These are phyloP conservation scores for Hypoxylon rickii DNA, from an alignment of 495 filamentous ascomycete species.

Conservation along the genomic window DNA sequence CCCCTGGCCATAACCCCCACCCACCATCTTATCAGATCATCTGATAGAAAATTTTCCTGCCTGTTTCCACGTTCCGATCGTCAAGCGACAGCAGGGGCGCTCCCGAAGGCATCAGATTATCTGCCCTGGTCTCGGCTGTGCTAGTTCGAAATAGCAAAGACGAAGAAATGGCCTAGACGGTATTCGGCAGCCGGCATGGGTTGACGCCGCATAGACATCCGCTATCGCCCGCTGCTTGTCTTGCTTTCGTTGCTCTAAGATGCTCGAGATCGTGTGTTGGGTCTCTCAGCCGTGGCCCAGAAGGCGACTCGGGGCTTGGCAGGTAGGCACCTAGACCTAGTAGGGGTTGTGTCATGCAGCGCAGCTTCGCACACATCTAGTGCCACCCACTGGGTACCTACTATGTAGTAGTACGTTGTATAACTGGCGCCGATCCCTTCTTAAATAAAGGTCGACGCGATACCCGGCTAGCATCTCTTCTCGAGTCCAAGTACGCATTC, in stretches of 20 bases:
- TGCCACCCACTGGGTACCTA: no score
- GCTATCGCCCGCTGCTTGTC: background rate
- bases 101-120: constrained; percentile 16
- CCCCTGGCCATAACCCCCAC: constrained; percentile 3
- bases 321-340: background rate
- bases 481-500: no score
- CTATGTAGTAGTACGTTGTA: no score
- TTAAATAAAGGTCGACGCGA: no score
- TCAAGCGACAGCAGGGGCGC: constrained; percentile 1
- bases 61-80: constrained; percentile 17
- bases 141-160: background rate
- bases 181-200: background rate
- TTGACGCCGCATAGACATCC: constrained; percentile 2
- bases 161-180: background rate
- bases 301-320: constrained; percentile 3
- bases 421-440: no score
- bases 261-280: background rate
- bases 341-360: background rate
- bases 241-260: no score
- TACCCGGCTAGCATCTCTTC: no score
- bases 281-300: background rate
- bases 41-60: constrained; percentile 22
- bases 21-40: constrained; percentile 30
- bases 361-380: background rate
- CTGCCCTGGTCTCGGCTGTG: background rate